Conservation (phyloP, 495 filamentous ascomycete species). For the Aspergillus indologenus region DNA sequence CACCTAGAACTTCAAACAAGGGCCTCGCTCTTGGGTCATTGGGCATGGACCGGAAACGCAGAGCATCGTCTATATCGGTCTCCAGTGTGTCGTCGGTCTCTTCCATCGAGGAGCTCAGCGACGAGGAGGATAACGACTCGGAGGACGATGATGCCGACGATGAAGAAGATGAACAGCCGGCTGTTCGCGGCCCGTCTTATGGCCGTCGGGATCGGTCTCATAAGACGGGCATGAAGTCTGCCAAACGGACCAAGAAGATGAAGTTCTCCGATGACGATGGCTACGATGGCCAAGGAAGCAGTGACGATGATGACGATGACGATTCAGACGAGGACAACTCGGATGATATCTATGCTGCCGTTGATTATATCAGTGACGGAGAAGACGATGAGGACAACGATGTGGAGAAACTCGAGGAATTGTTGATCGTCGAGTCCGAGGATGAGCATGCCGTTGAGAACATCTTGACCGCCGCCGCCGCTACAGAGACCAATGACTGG, state of each 20-base stretch:
- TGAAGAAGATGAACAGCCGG: constrained; percentile 50
- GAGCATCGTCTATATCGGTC: constrained; percentile 36
- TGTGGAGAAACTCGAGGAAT: constrained; percentile 69
- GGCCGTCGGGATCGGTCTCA: constrained; percentile 33
- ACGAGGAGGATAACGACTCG: constrained; percentile 41
- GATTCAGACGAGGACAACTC: constrained; percentile 39
- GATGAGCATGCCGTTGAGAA: constrained; percentile 33
- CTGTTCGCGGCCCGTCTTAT: constrained; percentile 53
- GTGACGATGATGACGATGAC: constrained; percentile 46
- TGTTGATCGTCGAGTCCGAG: constrained; percentile 62
- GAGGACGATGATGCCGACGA: constrained; percentile 48
- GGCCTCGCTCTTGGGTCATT: constrained; percentile 19
- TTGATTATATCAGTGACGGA: constrained; percentile 74
- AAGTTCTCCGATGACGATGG: constrained; percentile 63
- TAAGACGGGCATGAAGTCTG: constrained; percentile 45
- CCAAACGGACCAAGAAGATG: constrained; percentile 36
- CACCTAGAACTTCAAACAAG: constrained; percentile 29
- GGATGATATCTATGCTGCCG: constrained; percentile 70
- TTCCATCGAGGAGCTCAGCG: constrained; percentile 37
- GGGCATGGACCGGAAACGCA: constrained; percentile 34
- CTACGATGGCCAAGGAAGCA: constrained; percentile 53
- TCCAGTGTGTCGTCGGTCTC: constrained; percentile 46
- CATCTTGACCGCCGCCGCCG: constrained; percentile 24
- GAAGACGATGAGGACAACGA: constrained; percentile 69
- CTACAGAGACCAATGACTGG: constrained; percentile 54